These are phyloP conservation scores for Leccinum rimulosum DNA, from an alignment of 768 basidiomycete species.

Conservation along the genomic window DNA sequence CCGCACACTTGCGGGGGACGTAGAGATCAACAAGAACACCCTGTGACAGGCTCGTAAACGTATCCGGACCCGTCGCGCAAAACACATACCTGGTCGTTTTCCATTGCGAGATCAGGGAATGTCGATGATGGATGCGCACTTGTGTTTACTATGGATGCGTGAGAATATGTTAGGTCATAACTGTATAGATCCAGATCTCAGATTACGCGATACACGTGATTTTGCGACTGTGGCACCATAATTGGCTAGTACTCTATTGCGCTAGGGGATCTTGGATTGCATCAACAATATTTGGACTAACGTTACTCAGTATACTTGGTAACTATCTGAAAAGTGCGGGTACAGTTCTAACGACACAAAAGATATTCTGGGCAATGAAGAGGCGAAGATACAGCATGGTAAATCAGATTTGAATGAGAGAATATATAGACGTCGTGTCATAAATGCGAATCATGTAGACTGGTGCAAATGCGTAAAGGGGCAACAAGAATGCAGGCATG, in stretches of 20 bases:
- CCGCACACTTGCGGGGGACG: slow-evolving; percentile 99
- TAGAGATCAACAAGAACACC: slow-evolving; percentile 99
- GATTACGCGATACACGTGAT: slow-evolving; percentile 4
- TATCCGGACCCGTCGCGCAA: background rate
- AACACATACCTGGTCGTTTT: slow-evolving; percentile 81
- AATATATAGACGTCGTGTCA: slow-evolving; percentile 14
- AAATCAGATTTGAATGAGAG: slow-evolving; percentile 12
- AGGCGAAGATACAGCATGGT: slow-evolving; percentile 1
- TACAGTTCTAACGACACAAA: slow-evolving; percentile 4
- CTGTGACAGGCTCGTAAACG: slow-evolving; percentile 37
- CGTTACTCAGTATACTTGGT: background rate
- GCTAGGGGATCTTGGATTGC: slow-evolving; percentile 1
- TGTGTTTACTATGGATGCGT: slow-evolving; percentile 19
- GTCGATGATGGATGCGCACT: slow-evolving; percentile 1
- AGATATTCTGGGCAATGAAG: background rate
- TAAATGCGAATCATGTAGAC: slow-evolving; percentile 20
- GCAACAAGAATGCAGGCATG: slow-evolving; percentile 27
- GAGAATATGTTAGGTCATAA: slow-evolving; percentile 28
- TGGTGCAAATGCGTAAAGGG: slow-evolving; percentile 16
- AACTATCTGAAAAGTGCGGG: background rate
- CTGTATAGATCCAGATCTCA: slow-evolving; percentile 27
- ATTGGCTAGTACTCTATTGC: background rate
- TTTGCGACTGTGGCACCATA: background rate
- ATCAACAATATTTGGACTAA: background rate
- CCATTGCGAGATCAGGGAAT: slow-evolving; percentile 51